Evolutionary conservation across 805 yeast species (phyloP).

Genomic region (Pichia thaimueangensis): DNA sequence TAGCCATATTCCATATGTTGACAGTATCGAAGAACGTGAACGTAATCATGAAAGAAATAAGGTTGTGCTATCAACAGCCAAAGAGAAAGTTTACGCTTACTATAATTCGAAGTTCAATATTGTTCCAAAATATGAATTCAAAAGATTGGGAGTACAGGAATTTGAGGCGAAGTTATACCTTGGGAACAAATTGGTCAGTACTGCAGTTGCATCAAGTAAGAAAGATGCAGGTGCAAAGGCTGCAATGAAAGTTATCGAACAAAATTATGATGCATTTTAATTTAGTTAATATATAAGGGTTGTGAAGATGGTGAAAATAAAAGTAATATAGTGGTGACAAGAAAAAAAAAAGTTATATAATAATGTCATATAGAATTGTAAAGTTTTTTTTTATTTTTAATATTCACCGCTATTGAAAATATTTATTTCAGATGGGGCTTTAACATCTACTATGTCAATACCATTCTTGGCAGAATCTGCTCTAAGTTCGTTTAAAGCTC

Average conservation of each 20-base stretch:
- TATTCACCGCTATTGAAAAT: constrained; percentile 55
- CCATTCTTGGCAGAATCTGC: constrained; percentile 7
- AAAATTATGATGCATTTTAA: neutral
- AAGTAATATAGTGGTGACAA: too few relatives aligned
- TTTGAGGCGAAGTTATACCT: constrained; percentile 7
- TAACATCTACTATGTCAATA: constrained; percentile 53
- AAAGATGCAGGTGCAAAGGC: constrained; percentile 13
- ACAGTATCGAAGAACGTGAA: too few relatives aligned
- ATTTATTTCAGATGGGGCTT: constrained; percentile 66
- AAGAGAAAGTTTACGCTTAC: constrained; percentile 10
- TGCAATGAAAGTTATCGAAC: constrained; percentile 10
- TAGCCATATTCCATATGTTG: neutral
- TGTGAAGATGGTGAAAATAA: too few relatives aligned
- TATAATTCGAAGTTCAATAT: constrained; percentile 8
- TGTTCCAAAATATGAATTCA: constrained; percentile 7
- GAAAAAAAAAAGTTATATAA: too few relatives aligned
- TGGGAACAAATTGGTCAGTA: neutral
- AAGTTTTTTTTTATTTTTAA: constrained; percentile 3
- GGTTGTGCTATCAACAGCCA: constrained; percentile 2
- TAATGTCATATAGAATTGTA: constrained; percentile 1
- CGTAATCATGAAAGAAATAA: neutral
- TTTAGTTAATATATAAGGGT: too few relatives aligned
- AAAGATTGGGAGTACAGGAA: neutral
- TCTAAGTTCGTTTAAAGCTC: constrained; percentile 61
- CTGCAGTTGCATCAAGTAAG: constrained; percentile 8